These are phyloP conservation scores for Zymoseptoria pseudotritici DNA, from an alignment of 2,329 filamentous ascomycete species.

Conservation along the genomic window DNA sequence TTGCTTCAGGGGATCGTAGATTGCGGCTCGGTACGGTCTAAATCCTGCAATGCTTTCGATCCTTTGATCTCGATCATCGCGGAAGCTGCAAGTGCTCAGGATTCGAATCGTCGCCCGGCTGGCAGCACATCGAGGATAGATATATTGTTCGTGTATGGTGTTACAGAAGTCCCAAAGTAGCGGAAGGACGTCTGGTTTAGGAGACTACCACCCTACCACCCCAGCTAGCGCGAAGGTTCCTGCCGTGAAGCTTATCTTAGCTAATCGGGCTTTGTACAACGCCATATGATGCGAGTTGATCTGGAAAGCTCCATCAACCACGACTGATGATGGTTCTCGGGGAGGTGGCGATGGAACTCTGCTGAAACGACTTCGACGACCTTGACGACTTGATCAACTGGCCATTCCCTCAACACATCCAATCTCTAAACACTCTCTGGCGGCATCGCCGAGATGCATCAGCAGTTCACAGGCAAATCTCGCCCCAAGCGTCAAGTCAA, in stretches of 20 bases:
- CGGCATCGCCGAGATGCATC: slow-evolving; percentile 60
- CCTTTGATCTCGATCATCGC: not conserved
- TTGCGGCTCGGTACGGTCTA: not conserved
- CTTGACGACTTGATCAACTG: not conserved
- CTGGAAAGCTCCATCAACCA: not conserved
- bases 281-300: not conserved
- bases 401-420: not conserved
- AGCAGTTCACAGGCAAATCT: slow-evolving; percentile 82
- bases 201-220: not conserved
- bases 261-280: too few relatives aligned
- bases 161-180: not conserved
- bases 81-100: not conserved
- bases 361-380: not conserved
- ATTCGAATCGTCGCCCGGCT: not conserved
- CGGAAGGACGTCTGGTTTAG: not conserved
- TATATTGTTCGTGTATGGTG: not conserved
- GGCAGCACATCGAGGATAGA: not conserved
- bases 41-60: not conserved
- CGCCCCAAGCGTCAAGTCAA: slow-evolving; percentile 87
- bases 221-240: not conserved
- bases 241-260: not conserved
- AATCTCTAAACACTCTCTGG: not conserved
- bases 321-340: not conserved
- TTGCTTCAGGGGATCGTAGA: not conserved
- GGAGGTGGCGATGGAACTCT: not conserved